Evolutionary conservation across 2,329 filamentous ascomycete genomes (phyloP).

Genomic region (Emericellopsis cladophorae): DNA sequence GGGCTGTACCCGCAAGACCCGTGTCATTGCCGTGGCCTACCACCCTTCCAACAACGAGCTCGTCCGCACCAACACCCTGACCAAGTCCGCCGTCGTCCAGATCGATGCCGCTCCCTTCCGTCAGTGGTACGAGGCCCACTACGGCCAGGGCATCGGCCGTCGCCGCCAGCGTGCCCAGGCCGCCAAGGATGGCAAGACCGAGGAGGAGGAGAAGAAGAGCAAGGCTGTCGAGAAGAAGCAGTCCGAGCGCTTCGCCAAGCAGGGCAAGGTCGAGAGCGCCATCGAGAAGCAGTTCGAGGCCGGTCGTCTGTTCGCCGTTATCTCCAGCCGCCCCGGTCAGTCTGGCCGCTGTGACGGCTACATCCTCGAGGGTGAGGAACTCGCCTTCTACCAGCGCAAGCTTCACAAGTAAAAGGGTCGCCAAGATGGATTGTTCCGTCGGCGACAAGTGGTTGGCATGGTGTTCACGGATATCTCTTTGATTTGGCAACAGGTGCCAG

Average conservation of each 20-base stretch:
- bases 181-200: conserved; percentile 44
- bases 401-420: conserved; percentile 75
- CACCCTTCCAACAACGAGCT: conserved; percentile 99
- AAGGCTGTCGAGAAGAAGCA: conserved; percentile 96
- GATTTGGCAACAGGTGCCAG: conserved; percentile 15
- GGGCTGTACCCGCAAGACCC: conserved; percentile 96
- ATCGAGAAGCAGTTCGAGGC: conserved; percentile 99
- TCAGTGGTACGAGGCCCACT: conserved; percentile 99
- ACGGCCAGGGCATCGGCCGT: conserved; percentile 80
- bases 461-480: conserved; percentile 24
- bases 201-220: conserved; percentile 79
- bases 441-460: conserved; percentile 15
- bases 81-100: conserved; percentile 97
- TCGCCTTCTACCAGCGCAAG: conserved; percentile 99
- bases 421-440: conserved; percentile 6
- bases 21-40: conserved; percentile 96
- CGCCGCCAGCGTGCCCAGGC: conserved; percentile 74
- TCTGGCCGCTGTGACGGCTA: conserved; percentile 94
- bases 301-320: conserved; percentile 88
- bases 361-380: conserved; percentile 97
- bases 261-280: conserved; percentile 84
- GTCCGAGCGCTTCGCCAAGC: conserved; percentile 65
- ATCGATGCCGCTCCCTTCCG: conserved; percentile 97
- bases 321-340: conserved; percentile 91
- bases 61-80: conserved; percentile 99